phyloP scores from a whole-genome alignment of 805 yeast genomes.

The Yarrowia yakushimensis region DNA sequence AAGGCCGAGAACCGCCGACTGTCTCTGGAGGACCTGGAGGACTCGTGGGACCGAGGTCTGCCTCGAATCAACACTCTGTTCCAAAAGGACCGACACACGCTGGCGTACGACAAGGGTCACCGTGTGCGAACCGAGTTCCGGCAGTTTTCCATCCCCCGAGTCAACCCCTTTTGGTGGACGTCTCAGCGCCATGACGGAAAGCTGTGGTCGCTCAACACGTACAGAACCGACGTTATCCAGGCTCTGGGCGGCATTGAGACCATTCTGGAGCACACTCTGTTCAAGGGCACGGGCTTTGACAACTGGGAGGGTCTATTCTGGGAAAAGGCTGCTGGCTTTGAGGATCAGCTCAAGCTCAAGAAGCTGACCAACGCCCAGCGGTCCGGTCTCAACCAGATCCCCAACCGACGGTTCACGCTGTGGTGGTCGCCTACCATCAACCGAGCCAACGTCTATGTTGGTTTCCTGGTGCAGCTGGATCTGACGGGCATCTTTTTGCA shows the following conservation, averaged over 20 bases:
- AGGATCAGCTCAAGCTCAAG: slow-evolving; percentile 90
- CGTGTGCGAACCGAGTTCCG: slow-evolving; percentile 76
- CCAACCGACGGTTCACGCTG: slow-evolving; percentile 91
- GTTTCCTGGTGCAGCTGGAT: slow-evolving; percentile 93
- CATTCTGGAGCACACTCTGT: slow-evolving; percentile 87
- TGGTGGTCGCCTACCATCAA: slow-evolving; percentile 99
- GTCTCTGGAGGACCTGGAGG: slow-evolving; percentile 90
- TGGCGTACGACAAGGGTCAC: slow-evolving; percentile 94
- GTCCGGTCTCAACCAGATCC: slow-evolving; percentile 94
- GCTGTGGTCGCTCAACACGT: slow-evolving; percentile 88
- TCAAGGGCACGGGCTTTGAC: slow-evolving; percentile 95
- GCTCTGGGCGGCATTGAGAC: slow-evolving; percentile 97
- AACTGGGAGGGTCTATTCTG: slow-evolving; percentile 99
- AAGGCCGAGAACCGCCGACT: slow-evolving; percentile 77
- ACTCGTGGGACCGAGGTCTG: slow-evolving; percentile 93
- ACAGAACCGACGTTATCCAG: slow-evolving; percentile 93
- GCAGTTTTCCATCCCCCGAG: slow-evolving; percentile 64
- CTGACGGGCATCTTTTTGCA: slow-evolving; percentile 94
- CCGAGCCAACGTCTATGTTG: slow-evolving; percentile 96
- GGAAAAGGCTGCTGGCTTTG: slow-evolving; percentile 98
- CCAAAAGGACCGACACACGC: slow-evolving; percentile 90
- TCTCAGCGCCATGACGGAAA: slow-evolving; percentile 91
- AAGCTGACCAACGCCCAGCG: slow-evolving; percentile 96
- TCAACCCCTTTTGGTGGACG: slow-evolving; percentile 97
- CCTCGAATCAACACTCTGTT: slow-evolving; percentile 94